phyloP scores from a whole-genome alignment of 1,139 yeast species.

The Geotrichum macrosporum region DNA sequence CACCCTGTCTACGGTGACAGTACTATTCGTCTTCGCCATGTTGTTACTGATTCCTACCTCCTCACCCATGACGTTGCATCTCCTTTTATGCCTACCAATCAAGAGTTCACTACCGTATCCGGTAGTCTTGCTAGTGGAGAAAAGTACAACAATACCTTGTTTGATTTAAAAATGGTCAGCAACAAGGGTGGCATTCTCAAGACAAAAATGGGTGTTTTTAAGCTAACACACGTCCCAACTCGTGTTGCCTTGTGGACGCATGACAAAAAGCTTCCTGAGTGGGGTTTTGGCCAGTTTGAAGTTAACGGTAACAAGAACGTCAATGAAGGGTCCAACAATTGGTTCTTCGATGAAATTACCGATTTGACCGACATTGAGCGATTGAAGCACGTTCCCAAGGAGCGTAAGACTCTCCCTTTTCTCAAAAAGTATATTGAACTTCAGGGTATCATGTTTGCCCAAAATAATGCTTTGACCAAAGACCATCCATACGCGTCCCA shows the following conservation, averaged over 20 bases:
- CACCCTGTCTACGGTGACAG: slow-evolving; percentile 56
- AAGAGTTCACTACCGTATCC: slow-evolving; percentile 76
- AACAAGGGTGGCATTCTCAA: slow-evolving; percentile 54
- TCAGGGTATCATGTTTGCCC: slow-evolving; percentile 84
- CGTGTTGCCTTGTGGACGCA: slow-evolving; percentile 96
- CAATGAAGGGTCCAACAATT: slow-evolving; percentile 59
- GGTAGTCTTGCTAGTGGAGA: slow-evolving; percentile 55
- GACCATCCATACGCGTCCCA: slow-evolving; percentile 96
- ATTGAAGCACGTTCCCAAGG: slow-evolving; percentile 48
- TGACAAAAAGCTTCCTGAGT: slow-evolving; percentile 78
- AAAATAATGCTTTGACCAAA: slow-evolving; percentile 78
- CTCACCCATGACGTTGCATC: slow-evolving; percentile 97
- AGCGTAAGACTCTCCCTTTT: slow-evolving; percentile 62
- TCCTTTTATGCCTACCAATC: slow-evolving; percentile 85
- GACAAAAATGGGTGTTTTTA: slow-evolving; percentile 65
- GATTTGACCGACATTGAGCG: slow-evolving; percentile 59
- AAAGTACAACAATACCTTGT: slow-evolving; percentile 69
- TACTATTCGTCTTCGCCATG: slow-evolving; percentile 72
- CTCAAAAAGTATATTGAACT: slow-evolving; percentile 84
- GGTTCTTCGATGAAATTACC: slow-evolving; percentile 74
- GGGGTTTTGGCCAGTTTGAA: slow-evolving; percentile 92
- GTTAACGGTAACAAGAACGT: slow-evolving; percentile 89
- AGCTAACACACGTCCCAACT: slow-evolving; percentile 76
- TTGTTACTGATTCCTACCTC: slow-evolving; percentile 70
- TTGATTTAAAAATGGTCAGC: slow-evolving; percentile 62